A percentile compares a stretch with the other conserved stretches of the same genome.
Conservation (phyloP, 2,329 filamentous ascomycete species). For the Colletotrichum cereale region DNA sequence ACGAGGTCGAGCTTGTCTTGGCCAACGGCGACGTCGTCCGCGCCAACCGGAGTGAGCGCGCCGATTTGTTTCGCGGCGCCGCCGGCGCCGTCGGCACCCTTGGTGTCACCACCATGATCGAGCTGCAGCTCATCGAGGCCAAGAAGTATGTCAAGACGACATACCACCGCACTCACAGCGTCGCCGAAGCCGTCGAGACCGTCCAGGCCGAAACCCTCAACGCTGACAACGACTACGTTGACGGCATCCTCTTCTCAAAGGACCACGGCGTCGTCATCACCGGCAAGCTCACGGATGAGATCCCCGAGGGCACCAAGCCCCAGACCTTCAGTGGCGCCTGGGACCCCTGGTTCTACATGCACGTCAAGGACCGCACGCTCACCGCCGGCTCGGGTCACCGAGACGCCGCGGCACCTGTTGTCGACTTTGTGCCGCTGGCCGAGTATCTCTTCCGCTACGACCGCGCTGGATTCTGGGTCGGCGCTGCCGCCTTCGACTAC, state of each 20-base stretch:
- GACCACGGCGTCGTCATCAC: slow-evolving; percentile 75
- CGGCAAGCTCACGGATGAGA: slow-evolving; percentile 70
- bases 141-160: slow-evolving; percentile 71
- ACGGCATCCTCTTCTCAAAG: slow-evolving; percentile 76
- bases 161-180: slow-evolving; percentile 67
- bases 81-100: slow-evolving; percentile 77
- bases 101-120: slow-evolving; percentile 75
- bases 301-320: slow-evolving; percentile 54
- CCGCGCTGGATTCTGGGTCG: slow-evolving; percentile 81
- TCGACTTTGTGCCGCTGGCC: slow-evolving; percentile 74
- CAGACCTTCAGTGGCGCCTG: slow-evolving; percentile 70
- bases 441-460: slow-evolving; percentile 85
- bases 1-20: slow-evolving; percentile 76
- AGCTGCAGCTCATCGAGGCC: slow-evolving; percentile 72
- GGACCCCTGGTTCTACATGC: slow-evolving; percentile 84
- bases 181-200: slow-evolving; percentile 60
- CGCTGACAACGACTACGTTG: slow-evolving; percentile 74
- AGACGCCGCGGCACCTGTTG: slow-evolving; percentile 43
- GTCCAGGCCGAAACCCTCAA: slow-evolving; percentile 61
- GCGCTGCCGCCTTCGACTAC: slow-evolving; percentile 74
- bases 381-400: slow-evolving; percentile 41
- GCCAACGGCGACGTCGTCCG: slow-evolving; percentile 73
- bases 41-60: slow-evolving; percentile 56
- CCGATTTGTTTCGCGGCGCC: slow-evolving; percentile 74
- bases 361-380: slow-evolving; percentile 66